Base-by-base conservation (phyloP, 169 alveolate species). In the Amoebophrya sp. region DNA sequence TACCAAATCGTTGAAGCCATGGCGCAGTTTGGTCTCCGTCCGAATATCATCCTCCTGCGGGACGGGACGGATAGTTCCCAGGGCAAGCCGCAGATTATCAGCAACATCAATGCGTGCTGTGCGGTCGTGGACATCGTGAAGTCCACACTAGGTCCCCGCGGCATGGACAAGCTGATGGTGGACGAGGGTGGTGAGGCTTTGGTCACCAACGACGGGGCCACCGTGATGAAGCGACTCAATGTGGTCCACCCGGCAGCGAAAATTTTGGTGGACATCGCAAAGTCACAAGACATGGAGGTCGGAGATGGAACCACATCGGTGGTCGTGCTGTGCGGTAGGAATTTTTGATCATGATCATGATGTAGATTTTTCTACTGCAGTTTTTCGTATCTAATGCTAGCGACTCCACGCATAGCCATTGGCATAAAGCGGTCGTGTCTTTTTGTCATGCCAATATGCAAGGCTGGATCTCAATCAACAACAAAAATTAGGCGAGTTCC, bases 161-260 rank as follows among this genome's bases (percentile, higher is more conserved):
- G 99, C 41, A 98, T 98, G 99, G 99, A 98, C 94, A 98, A 98
- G 96, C 97, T 98, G 99, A 41, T 89, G 32, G 18, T 97, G 92
- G 99, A 97, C 93, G 98, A 98, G 32, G 97, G 97, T 94, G 99
- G 99, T 33, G 98, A 98, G 91, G 99, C 98, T 23, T 95, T 97
- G 40, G 98, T 98, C 55, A 98, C 99, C 89, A 98, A 98, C 94
- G 99, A 98, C 93, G 99, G 99, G 29, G 99, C 99, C 23, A 98
- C 99, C 0, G 98, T 98, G 35, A 95, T 98, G 38, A 97, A 97
- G 94, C 98, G 98, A 54, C 41, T 91, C 90, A 89, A 89, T 23
- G 91, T 89, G 23, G 3, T 12, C 39, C 91, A 89, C 39, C 91
- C 91, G 18, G 91, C 91, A 23, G 99, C 99, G 38, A 96, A 97